These are phyloP conservation scores for Coelastrella sp. DNA, from an alignment of 139 green algal species.

Conservation along the genomic window DNA sequence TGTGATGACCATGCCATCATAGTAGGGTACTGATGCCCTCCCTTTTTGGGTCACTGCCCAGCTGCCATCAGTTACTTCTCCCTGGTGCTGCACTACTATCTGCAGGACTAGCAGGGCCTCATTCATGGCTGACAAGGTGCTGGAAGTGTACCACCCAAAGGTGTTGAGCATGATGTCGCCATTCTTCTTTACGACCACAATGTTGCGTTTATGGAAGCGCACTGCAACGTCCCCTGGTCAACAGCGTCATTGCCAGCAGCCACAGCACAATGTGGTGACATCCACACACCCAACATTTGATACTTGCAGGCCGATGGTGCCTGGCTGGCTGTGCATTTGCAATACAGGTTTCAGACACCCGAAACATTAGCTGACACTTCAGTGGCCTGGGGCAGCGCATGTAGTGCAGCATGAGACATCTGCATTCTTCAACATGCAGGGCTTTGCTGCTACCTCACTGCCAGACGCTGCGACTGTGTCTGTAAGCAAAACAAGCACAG, in stretches of 20 bases:
- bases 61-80: neutral
- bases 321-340: too few relatives aligned
- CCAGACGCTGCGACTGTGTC: too few relatives aligned
- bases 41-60: slow-evolving; percentile 46
- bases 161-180: slow-evolving; percentile 50
- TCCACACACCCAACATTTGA: neutral
- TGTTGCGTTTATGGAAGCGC: slow-evolving; percentile 36
- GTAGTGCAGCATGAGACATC: too few relatives aligned
- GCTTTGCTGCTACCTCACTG: too few relatives aligned
- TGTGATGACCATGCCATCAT: too few relatives aligned
- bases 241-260: neutral
- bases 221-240: neutral
- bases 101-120: slow-evolving; percentile 40
- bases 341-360: too few relatives aligned
- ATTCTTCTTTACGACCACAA: slow-evolving; percentile 34
- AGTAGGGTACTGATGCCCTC: too few relatives aligned
- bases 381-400: too few relatives aligned
- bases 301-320: too few relatives aligned
- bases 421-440: too few relatives aligned
- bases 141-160: slow-evolving; percentile 31
- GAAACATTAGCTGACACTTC: too few relatives aligned
- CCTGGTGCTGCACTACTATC: slow-evolving; percentile 21
- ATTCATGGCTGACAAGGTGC: slow-evolving; percentile 50
- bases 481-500: too few relatives aligned
- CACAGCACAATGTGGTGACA: neutral